Base-by-base conservation (phyloP, 2,329 filamentous ascomycete genomes). In the Arthroderma sp. region DNA sequence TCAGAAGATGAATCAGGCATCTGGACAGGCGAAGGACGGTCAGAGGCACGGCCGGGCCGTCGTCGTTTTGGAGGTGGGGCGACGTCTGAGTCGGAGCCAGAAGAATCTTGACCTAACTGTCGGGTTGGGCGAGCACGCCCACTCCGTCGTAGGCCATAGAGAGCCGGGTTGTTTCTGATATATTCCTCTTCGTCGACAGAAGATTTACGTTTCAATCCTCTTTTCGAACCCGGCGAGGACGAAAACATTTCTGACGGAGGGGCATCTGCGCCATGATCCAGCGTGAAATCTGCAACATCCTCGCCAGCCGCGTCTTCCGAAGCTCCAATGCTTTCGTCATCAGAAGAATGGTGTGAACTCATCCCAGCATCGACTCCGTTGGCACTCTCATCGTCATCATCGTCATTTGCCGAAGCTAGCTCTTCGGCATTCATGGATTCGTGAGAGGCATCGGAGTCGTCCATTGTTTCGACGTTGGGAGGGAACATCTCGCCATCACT, bases 131-230 rank as follows among this genome's bases (percentile, higher is more conserved):
- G 80, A 63, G 82, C 82, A 63, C 83, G 81, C 68, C 79, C 91
- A 76, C 93, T 98, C 75, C 93, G 83, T 65, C 93, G 84, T 64
- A 98, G 79, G 52, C 93, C 93, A 76, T 97, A 98, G 7, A 98
- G 78, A 73, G 95, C 90, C 47, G 93, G 93, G 67, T 98, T 95
- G 67, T 88, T 87, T 66, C 85, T 81, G 65, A 97, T 95, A 68
- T 84, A 91, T 51, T 90, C 85, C 59, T 93, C 86, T 65, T 93
- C 87, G 55, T 85, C 83, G 38, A 81, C 78, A 71, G 63, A 78
- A 73, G 74, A 88, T 86, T 73, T 83, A 63, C 90, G 86, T 78
- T 95, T 95, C 60, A 79, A 73, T 54, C 80, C 81, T 67, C 83
- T 80, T 61, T 79, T 80, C 44, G 85, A 87, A 65, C 85, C 84